phyloP scores from a whole-genome alignment of 2,329 filamentous ascomycete species.

The Colletotrichum horii region DNA sequence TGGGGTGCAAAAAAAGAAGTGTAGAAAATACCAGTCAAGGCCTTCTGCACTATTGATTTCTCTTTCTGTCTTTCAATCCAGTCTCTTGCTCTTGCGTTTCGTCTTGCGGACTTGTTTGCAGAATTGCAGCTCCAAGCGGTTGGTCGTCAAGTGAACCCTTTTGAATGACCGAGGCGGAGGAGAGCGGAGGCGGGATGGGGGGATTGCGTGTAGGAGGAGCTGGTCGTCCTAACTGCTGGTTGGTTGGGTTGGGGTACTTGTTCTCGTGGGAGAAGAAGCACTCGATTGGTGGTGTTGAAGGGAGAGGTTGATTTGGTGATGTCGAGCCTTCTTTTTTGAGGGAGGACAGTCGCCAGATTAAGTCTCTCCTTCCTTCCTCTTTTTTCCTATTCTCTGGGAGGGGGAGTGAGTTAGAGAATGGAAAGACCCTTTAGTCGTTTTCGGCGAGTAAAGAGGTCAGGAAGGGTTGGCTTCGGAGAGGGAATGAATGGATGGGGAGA shows the following conservation, averaged over 20 bases:
- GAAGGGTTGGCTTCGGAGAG: conserved; percentile 56
- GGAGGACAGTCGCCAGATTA: conserved; percentile 28
- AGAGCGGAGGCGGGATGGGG: background rate
- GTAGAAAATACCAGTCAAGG: conserved; percentile 46
- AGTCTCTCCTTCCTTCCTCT: conserved; percentile 24
- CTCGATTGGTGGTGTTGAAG: background rate
- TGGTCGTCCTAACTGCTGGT: background rate
- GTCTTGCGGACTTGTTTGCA: background rate
- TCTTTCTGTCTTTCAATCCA: conserved; percentile 25
- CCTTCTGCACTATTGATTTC: conserved; percentile 33
- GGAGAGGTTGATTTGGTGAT: conserved; percentile 4
- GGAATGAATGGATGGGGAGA: conserved; percentile 59
- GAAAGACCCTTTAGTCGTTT: conserved; percentile 25
- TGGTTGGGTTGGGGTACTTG: background rate
- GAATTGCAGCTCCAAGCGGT: conserved; percentile 10
- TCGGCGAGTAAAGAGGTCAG: conserved; percentile 38
- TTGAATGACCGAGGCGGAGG: conserved; percentile 8
- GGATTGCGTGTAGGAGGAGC: background rate
- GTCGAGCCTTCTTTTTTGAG: conserved; percentile 11
- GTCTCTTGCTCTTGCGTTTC: conserved; percentile 20
- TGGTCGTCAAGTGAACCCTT: conserved; percentile 12
- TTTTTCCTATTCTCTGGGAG: conserved; percentile 23
- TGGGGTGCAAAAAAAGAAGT: background rate
- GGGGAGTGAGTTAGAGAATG: conserved; percentile 19
- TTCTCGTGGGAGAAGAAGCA: background rate